A percentile compares a stretch with the other conserved stretches of the same genome.
Evolutionary conservation across 2,329 filamentous ascomycete species (phyloP).

Genomic region (Colletotrichum sp.): DNA sequence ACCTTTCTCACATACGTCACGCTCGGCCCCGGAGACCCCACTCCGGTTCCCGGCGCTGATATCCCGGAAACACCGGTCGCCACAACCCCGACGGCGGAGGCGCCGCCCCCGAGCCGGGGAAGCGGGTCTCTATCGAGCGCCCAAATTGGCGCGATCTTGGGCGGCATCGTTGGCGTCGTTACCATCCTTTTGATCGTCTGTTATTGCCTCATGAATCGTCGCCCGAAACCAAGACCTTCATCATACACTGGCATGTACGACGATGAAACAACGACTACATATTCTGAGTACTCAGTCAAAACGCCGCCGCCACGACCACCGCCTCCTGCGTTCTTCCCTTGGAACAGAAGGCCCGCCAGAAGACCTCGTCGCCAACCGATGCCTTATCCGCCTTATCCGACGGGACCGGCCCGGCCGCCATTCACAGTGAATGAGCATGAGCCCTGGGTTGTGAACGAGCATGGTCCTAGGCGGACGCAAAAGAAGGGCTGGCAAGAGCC

Average conservation of each 20-base stretch:
- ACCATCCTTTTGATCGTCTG: slow-evolving; percentile 35
- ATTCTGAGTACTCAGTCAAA: background rate
- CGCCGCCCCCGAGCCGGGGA: slow-evolving; percentile 6
- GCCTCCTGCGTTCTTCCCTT: background rate
- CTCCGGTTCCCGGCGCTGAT: slow-evolving; percentile 15
- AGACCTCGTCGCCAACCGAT: background rate
- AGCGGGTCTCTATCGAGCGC: slow-evolving; percentile 32
- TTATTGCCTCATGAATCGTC: slow-evolving; percentile 29
- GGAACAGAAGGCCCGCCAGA: background rate
- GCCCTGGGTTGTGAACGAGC: background rate
- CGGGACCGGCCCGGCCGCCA: background rate
- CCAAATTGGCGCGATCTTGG: slow-evolving; percentile 47
- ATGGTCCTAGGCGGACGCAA: background rate
- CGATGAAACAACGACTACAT: background rate
- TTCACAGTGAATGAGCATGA: background rate
- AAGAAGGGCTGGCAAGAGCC: background rate
- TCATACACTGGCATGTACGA: background rate
- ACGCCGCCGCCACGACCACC: background rate
- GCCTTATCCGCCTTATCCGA: background rate
- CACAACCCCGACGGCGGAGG: background rate
- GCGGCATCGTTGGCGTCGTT: slow-evolving; percentile 41
- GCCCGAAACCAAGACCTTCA: background rate
- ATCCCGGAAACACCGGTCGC: slow-evolving; percentile 15
- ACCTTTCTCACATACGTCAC: slow-evolving; percentile 43
- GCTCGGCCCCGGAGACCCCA: slow-evolving; percentile 21